Evolutionary conservation across 2,329 filamentous ascomycete genomes (phyloP).

Genomic region (Aureobasidium sp.): DNA sequence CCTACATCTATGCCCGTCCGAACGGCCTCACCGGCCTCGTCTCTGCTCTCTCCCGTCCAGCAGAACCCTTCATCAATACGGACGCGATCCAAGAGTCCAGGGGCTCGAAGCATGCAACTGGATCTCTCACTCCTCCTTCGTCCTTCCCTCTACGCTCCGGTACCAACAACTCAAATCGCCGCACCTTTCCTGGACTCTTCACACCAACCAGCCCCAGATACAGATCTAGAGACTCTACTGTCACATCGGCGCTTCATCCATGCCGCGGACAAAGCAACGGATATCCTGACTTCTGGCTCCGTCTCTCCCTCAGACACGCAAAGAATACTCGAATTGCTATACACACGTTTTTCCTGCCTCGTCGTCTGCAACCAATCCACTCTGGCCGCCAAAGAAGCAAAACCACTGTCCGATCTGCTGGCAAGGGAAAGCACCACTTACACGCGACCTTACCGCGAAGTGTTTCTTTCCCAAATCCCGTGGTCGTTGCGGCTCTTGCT

Average conservation of each 20-base stretch:
- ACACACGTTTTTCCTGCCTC: slow-evolving; percentile 60
- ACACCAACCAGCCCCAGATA: slow-evolving; percentile 52
- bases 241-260: slow-evolving; percentile 66
- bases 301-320: slow-evolving; percentile 47
- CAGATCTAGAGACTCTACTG: slow-evolving; percentile 60
- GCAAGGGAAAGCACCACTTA: slow-evolving; percentile 16
- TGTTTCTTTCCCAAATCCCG: slow-evolving; percentile 45
- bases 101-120: slow-evolving; percentile 34
- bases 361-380: slow-evolving; percentile 62
- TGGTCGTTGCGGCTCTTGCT: slow-evolving; percentile 80
- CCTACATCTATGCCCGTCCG: slow-evolving; percentile 5
- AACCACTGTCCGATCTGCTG: slow-evolving; percentile 50
- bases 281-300: slow-evolving; percentile 32
- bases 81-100: slow-evolving; percentile 15
- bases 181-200: slow-evolving; percentile 60
- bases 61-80: slow-evolving; percentile 6
- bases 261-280: slow-evolving; percentile 34
- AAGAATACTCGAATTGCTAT: slow-evolving; percentile 67
- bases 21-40: slow-evolving; percentile 5
- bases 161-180: slow-evolving; percentile 55
- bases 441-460: not conserved
- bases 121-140: slow-evolving; percentile 75
- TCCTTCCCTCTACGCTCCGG: slow-evolving; percentile 72
- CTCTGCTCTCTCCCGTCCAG: slow-evolving; percentile 17
- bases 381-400: slow-evolving; percentile 51